Evolutionary conservation across 73 alveolate species (phyloP).

Genomic region (Uronychia setigera): DNA sequence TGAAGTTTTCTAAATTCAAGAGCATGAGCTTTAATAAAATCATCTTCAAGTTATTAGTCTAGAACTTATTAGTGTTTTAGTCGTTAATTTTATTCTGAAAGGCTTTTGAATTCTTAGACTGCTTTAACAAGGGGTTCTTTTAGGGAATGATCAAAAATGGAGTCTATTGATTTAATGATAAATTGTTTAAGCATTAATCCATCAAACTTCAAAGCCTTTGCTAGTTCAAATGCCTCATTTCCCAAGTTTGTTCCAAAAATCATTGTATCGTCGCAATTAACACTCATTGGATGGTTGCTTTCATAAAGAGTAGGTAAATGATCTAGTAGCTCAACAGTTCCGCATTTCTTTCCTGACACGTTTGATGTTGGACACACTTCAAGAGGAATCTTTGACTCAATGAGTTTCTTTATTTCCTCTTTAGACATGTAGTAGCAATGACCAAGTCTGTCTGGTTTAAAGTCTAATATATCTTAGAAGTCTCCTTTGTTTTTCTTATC

Average conservation of each 20-base stretch:
- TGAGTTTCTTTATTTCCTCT: slow-evolving; percentile 44
- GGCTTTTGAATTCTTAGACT: not conserved
- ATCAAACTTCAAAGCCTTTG: slow-evolving; percentile 19
- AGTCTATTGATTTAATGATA: not conserved
- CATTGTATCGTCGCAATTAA: slow-evolving; percentile 86
- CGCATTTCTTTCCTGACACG: slow-evolving; percentile 51
- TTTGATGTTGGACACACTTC: slow-evolving; percentile 86
- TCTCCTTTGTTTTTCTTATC: slow-evolving; percentile 56
- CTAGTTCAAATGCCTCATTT: slow-evolving; percentile 57
- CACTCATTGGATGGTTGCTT: slow-evolving; percentile 45
- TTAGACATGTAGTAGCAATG: slow-evolving; percentile 73
- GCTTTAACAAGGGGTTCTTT: not conserved
- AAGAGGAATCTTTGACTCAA: slow-evolving; percentile 66
- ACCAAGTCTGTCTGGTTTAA: slow-evolving; percentile 90
- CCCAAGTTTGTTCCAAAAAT: slow-evolving; percentile 65
- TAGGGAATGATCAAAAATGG: slow-evolving; percentile 7
- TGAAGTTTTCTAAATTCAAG: not conserved
- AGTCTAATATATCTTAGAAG: slow-evolving; percentile 69
- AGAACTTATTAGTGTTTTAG: not conserved
- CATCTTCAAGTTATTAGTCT: not conserved
- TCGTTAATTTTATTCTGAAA: not conserved
- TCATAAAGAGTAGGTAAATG: slow-evolving; percentile 43
- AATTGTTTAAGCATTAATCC: not conserved
- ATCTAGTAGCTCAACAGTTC: slow-evolving; percentile 22
- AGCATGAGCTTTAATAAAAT: not conserved